A percentile compares a stretch with the other conserved stretches of the same genome.
Evolutionary conservation across 495 filamentous ascomycete species (phyloP).

Genomic region (Aspergillus cristatus): DNA sequence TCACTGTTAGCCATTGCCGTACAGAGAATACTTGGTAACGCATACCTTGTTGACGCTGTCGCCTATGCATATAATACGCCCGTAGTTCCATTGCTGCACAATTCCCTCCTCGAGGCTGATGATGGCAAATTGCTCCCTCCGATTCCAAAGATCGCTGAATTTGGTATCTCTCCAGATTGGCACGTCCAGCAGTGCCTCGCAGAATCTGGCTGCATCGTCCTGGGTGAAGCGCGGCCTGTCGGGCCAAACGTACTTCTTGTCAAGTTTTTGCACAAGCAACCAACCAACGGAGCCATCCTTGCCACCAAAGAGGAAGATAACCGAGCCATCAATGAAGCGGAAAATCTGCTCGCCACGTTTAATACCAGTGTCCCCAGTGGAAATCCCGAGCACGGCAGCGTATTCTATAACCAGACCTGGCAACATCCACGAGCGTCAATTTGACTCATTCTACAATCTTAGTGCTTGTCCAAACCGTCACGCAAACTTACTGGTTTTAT

Average conservation of each 20-base stretch:
- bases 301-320: constrained; percentile 9
- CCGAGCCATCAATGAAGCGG: constrained; percentile 8
- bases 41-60: constrained; percentile 23
- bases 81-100: constrained; percentile 14
- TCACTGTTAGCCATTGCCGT: no score
- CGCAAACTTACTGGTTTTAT: no score
- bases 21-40: background rate
- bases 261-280: constrained; percentile 32
- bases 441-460: no score
- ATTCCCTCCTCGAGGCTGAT: constrained; percentile 16
- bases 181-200: constrained; percentile 2
- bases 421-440: constrained; percentile 29
- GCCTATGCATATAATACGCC: constrained; percentile 15
- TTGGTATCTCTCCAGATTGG: constrained; percentile 9
- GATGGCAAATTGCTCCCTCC: constrained; percentile 9
- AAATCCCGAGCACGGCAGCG: constrained; percentile 17
- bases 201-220: constrained; percentile 7
- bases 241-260: constrained; percentile 22
- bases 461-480: no score
- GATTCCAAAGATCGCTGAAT: constrained; percentile 15
- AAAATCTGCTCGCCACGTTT: constrained; percentile 9
- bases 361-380: constrained; percentile 7
- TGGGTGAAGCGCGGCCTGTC: constrained; percentile 25
- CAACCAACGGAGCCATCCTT: constrained; percentile 13
- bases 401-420: constrained; percentile 14